Percentiles rank a stretch among this genome's conserved stretches.
Evolutionary conservation across 2,329 filamentous ascomycete genomes (phyloP).

Genomic region (Zalaria obscura): DNA sequence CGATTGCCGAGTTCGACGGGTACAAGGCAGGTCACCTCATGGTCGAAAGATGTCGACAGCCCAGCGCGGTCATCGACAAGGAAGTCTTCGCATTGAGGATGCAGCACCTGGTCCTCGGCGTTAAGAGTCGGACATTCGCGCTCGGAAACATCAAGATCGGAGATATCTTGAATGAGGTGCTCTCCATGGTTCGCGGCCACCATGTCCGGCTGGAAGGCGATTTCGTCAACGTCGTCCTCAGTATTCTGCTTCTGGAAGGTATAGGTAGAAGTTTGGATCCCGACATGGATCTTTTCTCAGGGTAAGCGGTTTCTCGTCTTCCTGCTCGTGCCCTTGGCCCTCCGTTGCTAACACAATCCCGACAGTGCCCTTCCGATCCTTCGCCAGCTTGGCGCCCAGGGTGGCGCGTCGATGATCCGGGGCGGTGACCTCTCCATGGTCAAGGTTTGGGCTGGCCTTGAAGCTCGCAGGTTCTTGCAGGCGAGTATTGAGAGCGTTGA

Average conservation of each 20-base stretch:
- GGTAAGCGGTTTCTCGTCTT: slow-evolving; percentile 27
- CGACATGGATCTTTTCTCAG: slow-evolving; percentile 70
- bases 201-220: slow-evolving; percentile 93
- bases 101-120: slow-evolving; percentile 85
- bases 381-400: slow-evolving; percentile 69
- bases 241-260: slow-evolving; percentile 82
- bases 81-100: slow-evolving; percentile 92
- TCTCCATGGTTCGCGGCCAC: slow-evolving; percentile 81
- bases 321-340: slow-evolving; percentile 1
- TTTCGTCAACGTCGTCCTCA: slow-evolving; percentile 96
- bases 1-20: slow-evolving; percentile 90
- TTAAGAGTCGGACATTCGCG: slow-evolving; percentile 83
- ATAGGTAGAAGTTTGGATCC: slow-evolving; percentile 83
- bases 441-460: slow-evolving; percentile 79
- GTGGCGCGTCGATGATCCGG: slow-evolving; percentile 41
- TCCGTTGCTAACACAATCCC: slow-evolving; percentile 7
- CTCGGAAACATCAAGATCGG: slow-evolving; percentile 92
- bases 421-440: slow-evolving; percentile 52
- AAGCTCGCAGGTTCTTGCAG: slow-evolving; percentile 78
- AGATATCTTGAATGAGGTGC: slow-evolving; percentile 79
- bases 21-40: slow-evolving; percentile 91
- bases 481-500: slow-evolving; percentile 84
- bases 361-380: slow-evolving; percentile 78
- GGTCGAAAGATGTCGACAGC: slow-evolving; percentile 89
- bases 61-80: slow-evolving; percentile 72